Base-by-base conservation (phyloP, 2,329 filamentous ascomycete genomes). In the Fusarium sp. region DNA sequence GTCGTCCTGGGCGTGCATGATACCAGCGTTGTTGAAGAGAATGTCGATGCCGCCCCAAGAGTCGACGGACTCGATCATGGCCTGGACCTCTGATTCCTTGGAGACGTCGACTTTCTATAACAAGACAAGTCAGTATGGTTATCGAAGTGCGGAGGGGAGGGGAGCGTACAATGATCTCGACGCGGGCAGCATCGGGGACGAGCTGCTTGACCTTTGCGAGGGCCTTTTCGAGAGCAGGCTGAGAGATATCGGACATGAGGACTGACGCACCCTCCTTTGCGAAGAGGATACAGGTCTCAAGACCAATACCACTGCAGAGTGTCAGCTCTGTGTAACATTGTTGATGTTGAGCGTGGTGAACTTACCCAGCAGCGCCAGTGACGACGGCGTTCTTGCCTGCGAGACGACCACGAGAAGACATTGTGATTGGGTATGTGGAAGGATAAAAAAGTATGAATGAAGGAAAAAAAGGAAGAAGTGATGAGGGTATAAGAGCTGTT, bases 1-100 rank as follows among this genome's bases (percentile, higher is more conserved):
- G 76, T 88, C 90, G 79, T 94, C 92, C 59, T 91, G 85, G 47
- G 89, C 90, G 83, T 97, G 94, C 94, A 98, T 98, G 80, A 98
- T 98, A 57, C 94, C 94, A 24, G 94, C 94, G 80, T 98, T 98
- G 89, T 98, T 98, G 89, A 97, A 98, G 75, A 97, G 93, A 77
- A 97, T 85, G 79, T 98, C 94, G 5, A 96, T 82, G 43, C 94
- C 94, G 76, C 94, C 94, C 92, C 93, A 97, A 59, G 88, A 78
- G 80, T 98, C 94, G 60, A 95, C 83, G 12, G 87, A 82, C 72
- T 92, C 91, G 53, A 97, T 85, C 78, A 92, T 89, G 57, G 89
- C 88, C 76, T 93, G 83, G 31, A 98, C 89, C 58, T 96, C 88
- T 64, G 86, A 80, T 79, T 98, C 94, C 76, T 94, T 94, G 78